A percentile compares a stretch with the other conserved stretches of the same genome.
These are phyloP conservation scores for Phlebopus sp. DNA, from an alignment of 1,284 basidiomycete species.

Conservation along the genomic window DNA sequence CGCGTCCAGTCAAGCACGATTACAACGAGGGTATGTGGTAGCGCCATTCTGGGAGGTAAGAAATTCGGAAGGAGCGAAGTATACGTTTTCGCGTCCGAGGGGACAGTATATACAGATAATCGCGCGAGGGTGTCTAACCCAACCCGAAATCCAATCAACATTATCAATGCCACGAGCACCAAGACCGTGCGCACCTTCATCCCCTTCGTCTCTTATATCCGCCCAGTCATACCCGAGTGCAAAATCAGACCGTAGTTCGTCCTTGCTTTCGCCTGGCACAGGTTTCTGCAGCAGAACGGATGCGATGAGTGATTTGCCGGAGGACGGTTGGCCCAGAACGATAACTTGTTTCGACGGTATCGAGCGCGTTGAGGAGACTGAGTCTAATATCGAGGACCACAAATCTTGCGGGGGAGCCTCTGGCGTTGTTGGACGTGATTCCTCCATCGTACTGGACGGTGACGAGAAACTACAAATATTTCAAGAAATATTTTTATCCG, in stretches of 20 bases:
- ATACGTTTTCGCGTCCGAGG: constrained; percentile 73
- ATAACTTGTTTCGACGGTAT: constrained; percentile 85
- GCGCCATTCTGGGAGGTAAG: constrained; percentile 64
- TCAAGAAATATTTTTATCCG: background rate
- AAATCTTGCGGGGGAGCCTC: constrained; percentile 75
- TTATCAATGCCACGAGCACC: constrained; percentile 5
- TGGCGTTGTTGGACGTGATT: constrained; percentile 61
- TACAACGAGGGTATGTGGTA: constrained; percentile 80
- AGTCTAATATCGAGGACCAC: constrained; percentile 90
- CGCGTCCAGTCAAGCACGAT: constrained; percentile 95
- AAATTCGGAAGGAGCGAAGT: constrained; percentile 82
- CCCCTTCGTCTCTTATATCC: constrained; percentile 81
- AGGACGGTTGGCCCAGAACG: constrained; percentile 71
- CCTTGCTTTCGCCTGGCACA: constrained; percentile 50
- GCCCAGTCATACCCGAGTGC: constrained; percentile 87
- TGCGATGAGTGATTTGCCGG: constrained; percentile 74
- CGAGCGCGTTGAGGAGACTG: constrained; percentile 81
- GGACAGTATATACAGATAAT: constrained; percentile 86
- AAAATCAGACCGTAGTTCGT: constrained; percentile 61
- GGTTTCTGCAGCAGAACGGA: constrained; percentile 70
- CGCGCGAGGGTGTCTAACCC: constrained; percentile 76
- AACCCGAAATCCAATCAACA: constrained; percentile 10
- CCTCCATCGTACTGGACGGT: constrained; percentile 34
- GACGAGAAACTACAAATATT: background rate
- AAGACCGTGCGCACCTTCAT: constrained; percentile 66